These are phyloP conservation scores for Puya raimondii DNA, from an alignment of 176 grass and related monocot species.

Conservation along the genomic window DNA sequence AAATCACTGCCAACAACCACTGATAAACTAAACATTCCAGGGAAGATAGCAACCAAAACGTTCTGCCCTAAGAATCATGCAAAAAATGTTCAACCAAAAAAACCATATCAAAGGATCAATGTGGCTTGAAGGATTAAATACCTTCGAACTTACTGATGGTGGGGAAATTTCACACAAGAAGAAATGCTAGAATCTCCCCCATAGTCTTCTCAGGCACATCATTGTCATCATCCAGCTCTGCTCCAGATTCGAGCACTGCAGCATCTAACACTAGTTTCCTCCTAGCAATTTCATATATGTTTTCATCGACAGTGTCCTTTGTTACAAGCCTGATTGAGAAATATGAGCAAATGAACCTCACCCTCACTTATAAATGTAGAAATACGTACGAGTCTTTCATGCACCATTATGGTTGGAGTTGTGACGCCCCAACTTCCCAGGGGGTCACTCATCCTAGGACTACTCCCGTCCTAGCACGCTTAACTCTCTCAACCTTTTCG, in stretches of 20 bases:
- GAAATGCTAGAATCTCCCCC: slow-evolving; percentile 88
- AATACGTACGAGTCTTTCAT: background rate
- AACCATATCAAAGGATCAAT: background rate
- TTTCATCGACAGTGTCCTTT: slow-evolving; percentile 77
- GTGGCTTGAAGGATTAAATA: slow-evolving; percentile 2
- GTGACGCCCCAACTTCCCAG: no score
- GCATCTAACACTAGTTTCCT: slow-evolving; percentile 80
- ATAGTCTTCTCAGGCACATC: slow-evolving; percentile 82
- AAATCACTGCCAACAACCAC: no score
- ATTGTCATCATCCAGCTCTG: slow-evolving; percentile 40
- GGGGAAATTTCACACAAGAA: slow-evolving; percentile 45
- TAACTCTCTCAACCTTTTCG: no score
- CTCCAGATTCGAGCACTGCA: slow-evolving; percentile 71
- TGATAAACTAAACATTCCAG: no score
- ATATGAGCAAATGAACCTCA: background rate
- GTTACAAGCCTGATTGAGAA: slow-evolving; percentile 62
- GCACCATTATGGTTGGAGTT: no score
- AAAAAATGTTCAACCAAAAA: no score
- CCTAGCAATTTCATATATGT: slow-evolving; percentile 80
- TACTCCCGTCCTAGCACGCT: no score
- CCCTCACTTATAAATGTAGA: background rate
- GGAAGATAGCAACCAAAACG: no score
- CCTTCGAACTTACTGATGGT: slow-evolving; percentile 22
- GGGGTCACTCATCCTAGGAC: no score
- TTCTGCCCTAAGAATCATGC: no score